Conservation (phyloP, 805 yeast genomes). For the Starmerella etchellsii region DNA sequence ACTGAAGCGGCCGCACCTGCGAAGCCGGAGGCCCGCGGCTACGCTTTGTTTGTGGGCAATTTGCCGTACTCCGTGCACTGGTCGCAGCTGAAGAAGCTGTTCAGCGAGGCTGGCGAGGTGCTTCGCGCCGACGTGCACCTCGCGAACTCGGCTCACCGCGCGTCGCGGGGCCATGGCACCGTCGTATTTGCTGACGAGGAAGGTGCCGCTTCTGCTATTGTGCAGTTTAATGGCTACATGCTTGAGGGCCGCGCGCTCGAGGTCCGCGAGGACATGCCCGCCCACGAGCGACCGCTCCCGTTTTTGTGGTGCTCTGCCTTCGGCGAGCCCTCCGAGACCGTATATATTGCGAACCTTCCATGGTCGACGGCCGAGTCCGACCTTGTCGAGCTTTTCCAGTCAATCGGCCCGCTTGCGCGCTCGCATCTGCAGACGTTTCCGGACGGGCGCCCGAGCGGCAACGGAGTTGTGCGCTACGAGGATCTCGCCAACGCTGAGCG, state of each 20-base stretch:
- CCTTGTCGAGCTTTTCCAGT: constrained; percentile 70
- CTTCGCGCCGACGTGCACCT: constrained; percentile 65
- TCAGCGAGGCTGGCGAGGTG: constrained; percentile 66
- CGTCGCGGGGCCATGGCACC: constrained; percentile 80
- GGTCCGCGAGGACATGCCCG: constrained; percentile 57
- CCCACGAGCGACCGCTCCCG: constrained; percentile 26
- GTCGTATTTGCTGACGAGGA: constrained; percentile 55
- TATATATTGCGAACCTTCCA: constrained; percentile 71
- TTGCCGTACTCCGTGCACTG: constrained; percentile 71
- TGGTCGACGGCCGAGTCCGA: constrained; percentile 80
- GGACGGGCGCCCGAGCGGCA: constrained; percentile 61
- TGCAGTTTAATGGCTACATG: constrained; percentile 51
- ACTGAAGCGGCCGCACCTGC: neutral
- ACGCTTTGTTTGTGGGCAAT: constrained; percentile 56
- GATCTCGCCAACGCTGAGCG: constrained; percentile 52
- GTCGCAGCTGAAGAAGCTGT: constrained; percentile 77
- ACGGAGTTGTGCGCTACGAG: constrained; percentile 73
- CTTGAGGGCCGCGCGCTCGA: constrained; percentile 67
- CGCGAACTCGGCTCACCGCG: constrained; percentile 50
- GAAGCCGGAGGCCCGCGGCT: constrained; percentile 7
- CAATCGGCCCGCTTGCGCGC: constrained; percentile 58
- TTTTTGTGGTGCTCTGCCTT: constrained; percentile 57
- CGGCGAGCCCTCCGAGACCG: constrained; percentile 46
- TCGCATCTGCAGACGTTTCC: constrained; percentile 63
- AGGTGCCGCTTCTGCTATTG: constrained; percentile 62